Evolutionary conservation across 2,329 filamentous ascomycete genomes (phyloP), one percentile per base, ranked within the genome.

Genomic region (Exophiala spinifera): DNA sequence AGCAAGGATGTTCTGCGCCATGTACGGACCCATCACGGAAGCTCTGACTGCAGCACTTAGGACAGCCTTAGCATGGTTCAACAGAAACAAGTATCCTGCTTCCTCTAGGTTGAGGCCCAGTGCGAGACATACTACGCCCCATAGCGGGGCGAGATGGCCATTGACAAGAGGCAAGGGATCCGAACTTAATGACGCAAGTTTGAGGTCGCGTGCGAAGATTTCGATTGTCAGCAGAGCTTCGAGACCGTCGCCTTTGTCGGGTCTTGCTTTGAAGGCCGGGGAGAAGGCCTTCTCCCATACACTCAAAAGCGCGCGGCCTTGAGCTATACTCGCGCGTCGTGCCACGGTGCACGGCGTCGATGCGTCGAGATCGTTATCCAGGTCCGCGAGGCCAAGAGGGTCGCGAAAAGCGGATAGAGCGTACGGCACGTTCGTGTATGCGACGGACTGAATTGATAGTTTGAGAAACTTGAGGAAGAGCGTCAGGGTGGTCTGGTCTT

Each of bases 291-390:
- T 73, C 55, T 84, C 81, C 83, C 83, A 86, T 1, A 85, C 75
- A 1, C 75, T 72, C 4, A 85, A 67, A 40, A 86, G 69, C 1
- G 83, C 83, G 36, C 79, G 70, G 0, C 83, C 83, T 63, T 86
- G 83, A 0, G 80, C 78, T 19, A 83, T 70, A 59, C 81, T 84
- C 4, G 83, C 83, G 46, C 83, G 73, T 46, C 82, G 74, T 6
- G 81, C 81, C 10, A 86, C 83, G 0, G 81, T 81, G 62, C 83
- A 86, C 0, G 80, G 79, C 1, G 82, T 85, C 23, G 77, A 80
- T 17, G 83, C 83, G 61, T 86, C 83, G 43, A 85, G 75, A 63
- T 83, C 80, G 64, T 85, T 84, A 67, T 85, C 83, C 33, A 85
- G 70, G 0, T 73, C 74, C 50, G 74, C 70, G 1, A 86, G 69